These are phyloP conservation scores for Fusarium concolor DNA, from an alignment of 2,329 filamentous ascomycete genomes.

Conservation along the genomic window DNA sequence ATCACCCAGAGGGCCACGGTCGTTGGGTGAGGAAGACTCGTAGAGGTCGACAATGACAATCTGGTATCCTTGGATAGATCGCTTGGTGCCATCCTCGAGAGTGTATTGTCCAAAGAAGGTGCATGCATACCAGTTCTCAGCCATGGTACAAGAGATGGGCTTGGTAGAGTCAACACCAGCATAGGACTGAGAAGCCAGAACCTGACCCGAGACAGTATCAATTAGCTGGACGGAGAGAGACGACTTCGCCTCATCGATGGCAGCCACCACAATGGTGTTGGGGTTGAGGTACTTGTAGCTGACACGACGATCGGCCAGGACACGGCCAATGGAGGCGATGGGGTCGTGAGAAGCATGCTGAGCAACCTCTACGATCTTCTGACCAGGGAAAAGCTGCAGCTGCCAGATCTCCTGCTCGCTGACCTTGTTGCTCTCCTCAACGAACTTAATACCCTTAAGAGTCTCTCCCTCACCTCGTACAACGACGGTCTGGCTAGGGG, in stretches of 20 bases:
- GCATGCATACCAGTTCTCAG: constrained; percentile 97
- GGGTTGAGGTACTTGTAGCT: constrained; percentile 97
- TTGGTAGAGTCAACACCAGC: constrained; percentile 78
- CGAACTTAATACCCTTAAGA: constrained; percentile 67
- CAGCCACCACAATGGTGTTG: constrained; percentile 82
- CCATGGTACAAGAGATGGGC: constrained; percentile 80
- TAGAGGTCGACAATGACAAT: constrained; percentile 89
- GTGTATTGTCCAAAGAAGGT: constrained; percentile 76
- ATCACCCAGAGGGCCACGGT: constrained; percentile 81
- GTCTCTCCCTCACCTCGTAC: constrained; percentile 61
- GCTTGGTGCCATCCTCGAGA: constrained; percentile 64
- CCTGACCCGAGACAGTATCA: constrained; percentile 85
- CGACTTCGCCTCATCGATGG: constrained; percentile 68
- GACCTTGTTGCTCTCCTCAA: constrained; percentile 55
- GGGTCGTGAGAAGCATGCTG: constrained; percentile 81
- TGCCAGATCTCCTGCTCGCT: constrained; percentile 73
- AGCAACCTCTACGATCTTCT: constrained; percentile 76
- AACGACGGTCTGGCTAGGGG: constrained; percentile 66
- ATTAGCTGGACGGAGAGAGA: constrained; percentile 81
- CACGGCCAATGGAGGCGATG: constrained; percentile 93
- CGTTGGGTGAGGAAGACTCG: constrained; percentile 84
- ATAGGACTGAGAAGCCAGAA: constrained; percentile 79
- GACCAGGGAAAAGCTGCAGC: constrained; percentile 73
- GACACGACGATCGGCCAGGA: constrained; percentile 91
- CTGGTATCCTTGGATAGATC: constrained; percentile 82